These are phyloP conservation scores for Boletus rubescentipes DNA, from an alignment of 768 basidiomycete genomes.

Conservation along the genomic window DNA sequence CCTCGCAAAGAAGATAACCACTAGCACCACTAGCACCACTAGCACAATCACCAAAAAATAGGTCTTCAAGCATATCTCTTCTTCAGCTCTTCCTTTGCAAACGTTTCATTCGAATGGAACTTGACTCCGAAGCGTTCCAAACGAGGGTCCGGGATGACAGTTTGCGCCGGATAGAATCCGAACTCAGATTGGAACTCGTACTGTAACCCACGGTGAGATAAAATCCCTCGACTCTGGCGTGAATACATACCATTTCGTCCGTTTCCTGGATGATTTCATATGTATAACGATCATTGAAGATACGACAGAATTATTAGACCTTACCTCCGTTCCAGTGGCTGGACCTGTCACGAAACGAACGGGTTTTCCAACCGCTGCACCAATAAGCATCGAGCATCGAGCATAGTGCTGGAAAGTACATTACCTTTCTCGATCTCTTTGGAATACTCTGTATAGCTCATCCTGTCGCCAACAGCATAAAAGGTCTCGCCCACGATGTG, in stretches of 20 bases:
- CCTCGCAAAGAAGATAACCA: too few species aligned
- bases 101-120: slow-evolving; percentile 20
- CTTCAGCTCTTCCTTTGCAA: slow-evolving; percentile 23
- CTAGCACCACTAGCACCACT: not conserved
- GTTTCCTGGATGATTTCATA: slow-evolving; percentile 10
- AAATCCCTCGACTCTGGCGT: not conserved
- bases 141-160: slow-evolving; percentile 26
- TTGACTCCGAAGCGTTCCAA: slow-evolving; percentile 27
- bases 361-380: slow-evolving; percentile 25
- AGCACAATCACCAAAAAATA: not conserved
- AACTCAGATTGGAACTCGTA: slow-evolving; percentile 27
- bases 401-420: not conserved
- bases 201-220: slow-evolving; percentile 9
- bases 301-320: not conserved
- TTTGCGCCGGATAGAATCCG: slow-evolving; percentile 17
- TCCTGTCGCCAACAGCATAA: slow-evolving; percentile 24
- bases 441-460: slow-evolving; percentile 16
- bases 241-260: slow-evolving; percentile 26
- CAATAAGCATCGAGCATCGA: not conserved
- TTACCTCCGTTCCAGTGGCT: slow-evolving; percentile 20
- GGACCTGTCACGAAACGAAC: slow-evolving; percentile 23
- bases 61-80: slow-evolving; percentile 13
- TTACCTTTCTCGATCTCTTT: slow-evolving; percentile 19
- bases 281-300: not conserved
- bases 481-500: slow-evolving; percentile 23